These are phyloP conservation scores for Skeletonema marinoi DNA, from an alignment of 108 stramenopile genomes.

Conservation along the genomic window DNA sequence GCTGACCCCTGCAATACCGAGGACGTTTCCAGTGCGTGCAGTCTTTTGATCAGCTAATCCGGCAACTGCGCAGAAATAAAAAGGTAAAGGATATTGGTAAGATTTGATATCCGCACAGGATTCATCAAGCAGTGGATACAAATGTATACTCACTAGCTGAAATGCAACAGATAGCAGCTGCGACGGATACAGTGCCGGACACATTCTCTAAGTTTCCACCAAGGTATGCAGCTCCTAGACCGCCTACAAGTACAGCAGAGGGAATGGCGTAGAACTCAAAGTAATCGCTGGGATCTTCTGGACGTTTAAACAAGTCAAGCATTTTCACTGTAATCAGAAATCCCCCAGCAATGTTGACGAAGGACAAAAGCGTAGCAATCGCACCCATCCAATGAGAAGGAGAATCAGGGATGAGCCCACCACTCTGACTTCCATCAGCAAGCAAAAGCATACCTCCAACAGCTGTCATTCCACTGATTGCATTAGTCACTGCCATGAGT, in stretches of 20 bases:
- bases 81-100: not conserved
- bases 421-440: constrained; percentile 59
- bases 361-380: constrained; percentile 83
- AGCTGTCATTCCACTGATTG: constrained; percentile 89
- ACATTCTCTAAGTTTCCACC: constrained; percentile 63
- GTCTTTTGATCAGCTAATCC: constrained; percentile 92
- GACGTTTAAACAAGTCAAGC: constrained; percentile 89
- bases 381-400: constrained; percentile 93
- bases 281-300: constrained; percentile 92
- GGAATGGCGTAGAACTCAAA: constrained; percentile 91
- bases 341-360: constrained; percentile 90
- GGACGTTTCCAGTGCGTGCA: constrained; percentile 90
- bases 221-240: constrained; percentile 57
- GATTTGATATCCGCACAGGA: not conserved
- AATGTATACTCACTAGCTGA: constrained; percentile 70
- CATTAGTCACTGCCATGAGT: constrained; percentile 98
- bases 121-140: not conserved
- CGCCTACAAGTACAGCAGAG: constrained; percentile 65
- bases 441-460: constrained; percentile 96
- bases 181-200: constrained; percentile 72
- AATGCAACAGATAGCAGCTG: constrained; percentile 93
- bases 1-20: constrained; percentile 94
- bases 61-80: constrained; percentile 52
- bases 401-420: constrained; percentile 77
- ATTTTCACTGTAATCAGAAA: constrained; percentile 94